phyloP scores from a whole-genome alignment of 495 filamentous ascomycete genomes.

The Penicillium cosmopolitanum region DNA sequence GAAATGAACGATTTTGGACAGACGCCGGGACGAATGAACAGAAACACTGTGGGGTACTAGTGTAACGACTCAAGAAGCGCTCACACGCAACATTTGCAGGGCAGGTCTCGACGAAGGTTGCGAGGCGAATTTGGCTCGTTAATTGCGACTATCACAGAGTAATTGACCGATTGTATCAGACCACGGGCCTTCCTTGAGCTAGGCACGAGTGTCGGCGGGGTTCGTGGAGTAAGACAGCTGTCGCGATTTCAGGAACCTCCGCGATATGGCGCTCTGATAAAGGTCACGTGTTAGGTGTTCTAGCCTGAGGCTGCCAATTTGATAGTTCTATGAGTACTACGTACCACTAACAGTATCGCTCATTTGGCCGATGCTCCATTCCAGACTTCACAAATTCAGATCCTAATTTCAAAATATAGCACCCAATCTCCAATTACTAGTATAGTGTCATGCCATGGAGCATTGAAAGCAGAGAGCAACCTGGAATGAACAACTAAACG shows the following conservation, averaged over 20 bases:
- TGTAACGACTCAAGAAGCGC: constrained; percentile 4
- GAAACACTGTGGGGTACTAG: constrained; percentile 11
- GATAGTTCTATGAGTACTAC: too few relatives aligned
- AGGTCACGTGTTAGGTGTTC: constrained; percentile 9
- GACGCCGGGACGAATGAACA: not conserved
- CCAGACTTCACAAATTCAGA: too few relatives aligned
- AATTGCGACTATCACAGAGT: not conserved
- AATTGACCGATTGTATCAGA: not conserved
- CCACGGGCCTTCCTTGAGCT: not conserved
- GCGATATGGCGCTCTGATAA: constrained; percentile 23
- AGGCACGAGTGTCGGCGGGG: not conserved
- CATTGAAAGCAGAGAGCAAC: too few relatives aligned
- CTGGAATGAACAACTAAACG: too few relatives aligned
- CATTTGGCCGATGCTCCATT: too few relatives aligned
- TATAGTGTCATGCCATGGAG: too few relatives aligned
- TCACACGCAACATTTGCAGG: not conserved
- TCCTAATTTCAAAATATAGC: too few relatives aligned
- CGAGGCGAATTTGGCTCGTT: not conserved
- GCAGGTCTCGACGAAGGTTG: not conserved
- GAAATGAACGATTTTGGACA: not conserved
- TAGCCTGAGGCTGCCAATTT: constrained; percentile 6
- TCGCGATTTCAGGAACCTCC: constrained; percentile 18
- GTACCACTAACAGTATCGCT: too few relatives aligned
- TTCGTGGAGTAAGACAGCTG: constrained; percentile 21
- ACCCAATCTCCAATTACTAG: too few relatives aligned